These are phyloP conservation scores for Sanghuangporus weigelae DNA, from an alignment of 1,284 basidiomycete genomes.

Conservation along the genomic window DNA sequence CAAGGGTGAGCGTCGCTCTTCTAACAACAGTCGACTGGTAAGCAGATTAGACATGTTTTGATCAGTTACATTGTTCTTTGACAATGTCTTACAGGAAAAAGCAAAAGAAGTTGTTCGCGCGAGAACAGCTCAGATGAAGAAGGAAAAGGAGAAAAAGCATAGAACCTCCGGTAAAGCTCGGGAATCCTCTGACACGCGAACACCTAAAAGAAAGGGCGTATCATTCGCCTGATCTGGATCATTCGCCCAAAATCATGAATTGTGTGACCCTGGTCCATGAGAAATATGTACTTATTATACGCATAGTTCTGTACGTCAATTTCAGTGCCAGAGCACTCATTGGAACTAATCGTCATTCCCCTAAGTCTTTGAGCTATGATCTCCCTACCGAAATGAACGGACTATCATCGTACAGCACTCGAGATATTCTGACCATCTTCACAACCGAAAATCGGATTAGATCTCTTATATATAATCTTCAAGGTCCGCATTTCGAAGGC, in stretches of 20 bases:
- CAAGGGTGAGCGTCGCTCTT: constrained; percentile 1
- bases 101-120: constrained; percentile 15
- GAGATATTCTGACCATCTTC: not conserved
- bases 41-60: not conserved
- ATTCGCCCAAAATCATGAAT: no score
- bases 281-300: no score
- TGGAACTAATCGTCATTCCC: not conserved
- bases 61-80: not conserved
- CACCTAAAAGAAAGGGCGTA: constrained; percentile 8
- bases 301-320: no score
- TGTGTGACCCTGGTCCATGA: no score
- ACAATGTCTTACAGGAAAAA: constrained; percentile 3
- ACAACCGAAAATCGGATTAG: not conserved
- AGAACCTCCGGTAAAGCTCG: not conserved
- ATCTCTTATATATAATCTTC: not conserved
- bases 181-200: not conserved
- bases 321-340: no score
- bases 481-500: not conserved
- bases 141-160: constrained; percentile 1
- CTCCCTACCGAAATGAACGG: not conserved
- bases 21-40: constrained; percentile 8
- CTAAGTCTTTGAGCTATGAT: not conserved
- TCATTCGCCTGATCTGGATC: constrained; percentile 9
- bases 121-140: constrained; percentile 7
- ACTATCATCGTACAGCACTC: not conserved